Evolutionary conservation across 192 early-diverging fungal species (phyloP).

Genomic region (Paraglomus occultum): DNA sequence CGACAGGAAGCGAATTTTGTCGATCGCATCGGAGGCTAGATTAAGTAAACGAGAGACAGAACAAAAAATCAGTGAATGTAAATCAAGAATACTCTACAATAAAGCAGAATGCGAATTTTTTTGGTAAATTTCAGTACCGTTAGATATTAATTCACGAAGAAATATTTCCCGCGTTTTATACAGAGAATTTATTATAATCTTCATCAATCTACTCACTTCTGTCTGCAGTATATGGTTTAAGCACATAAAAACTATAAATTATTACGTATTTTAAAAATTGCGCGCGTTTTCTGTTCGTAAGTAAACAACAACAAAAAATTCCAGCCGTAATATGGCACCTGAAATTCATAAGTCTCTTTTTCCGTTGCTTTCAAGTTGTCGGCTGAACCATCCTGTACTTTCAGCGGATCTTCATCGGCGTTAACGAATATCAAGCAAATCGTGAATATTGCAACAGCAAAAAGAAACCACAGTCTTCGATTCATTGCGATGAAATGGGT

Average conservation of each 20-base stretch:
- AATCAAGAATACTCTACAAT: too few species aligned
- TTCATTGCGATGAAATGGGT: too few species aligned
- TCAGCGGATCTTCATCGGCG: background rate
- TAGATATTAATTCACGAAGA: conserved; percentile 94
- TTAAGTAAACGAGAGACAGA: background rate
- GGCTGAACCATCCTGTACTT: background rate
- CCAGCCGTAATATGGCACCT: background rate
- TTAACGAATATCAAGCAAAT: background rate
- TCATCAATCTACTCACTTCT: conserved; percentile 88
- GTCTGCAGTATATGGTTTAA: conserved; percentile 50
- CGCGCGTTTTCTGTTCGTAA: background rate
- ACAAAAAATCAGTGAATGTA: too few species aligned
- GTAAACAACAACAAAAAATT: background rate
- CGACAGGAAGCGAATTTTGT: conserved; percentile 83
- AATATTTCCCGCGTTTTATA: conserved; percentile 98
- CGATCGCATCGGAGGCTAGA: conserved; percentile 85
- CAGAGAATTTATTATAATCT: conserved; percentile 93
- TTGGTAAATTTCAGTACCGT: conserved; percentile 43
- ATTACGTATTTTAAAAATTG: background rate
- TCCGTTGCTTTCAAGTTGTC: background rate
- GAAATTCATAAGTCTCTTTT: conserved; percentile 26
- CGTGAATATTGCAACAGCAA: too few species aligned
- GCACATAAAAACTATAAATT: background rate
- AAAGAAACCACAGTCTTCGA: too few species aligned
- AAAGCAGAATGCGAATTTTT: background rate